These are phyloP conservation scores for Cryptococcus depauperatus DNA, from an alignment of 1,284 basidiomycete species.

Conservation along the genomic window DNA sequence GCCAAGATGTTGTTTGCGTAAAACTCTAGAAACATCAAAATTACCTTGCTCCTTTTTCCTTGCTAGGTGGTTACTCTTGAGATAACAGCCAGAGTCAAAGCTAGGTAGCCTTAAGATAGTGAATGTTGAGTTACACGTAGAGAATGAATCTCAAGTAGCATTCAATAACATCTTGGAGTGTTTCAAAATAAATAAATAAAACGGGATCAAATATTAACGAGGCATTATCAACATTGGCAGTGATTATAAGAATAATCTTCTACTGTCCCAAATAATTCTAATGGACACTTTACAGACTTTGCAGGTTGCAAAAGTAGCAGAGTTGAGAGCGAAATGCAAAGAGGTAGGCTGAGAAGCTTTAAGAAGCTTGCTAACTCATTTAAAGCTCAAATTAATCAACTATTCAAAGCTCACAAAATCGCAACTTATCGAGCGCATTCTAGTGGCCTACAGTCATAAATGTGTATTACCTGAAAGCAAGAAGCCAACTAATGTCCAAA, in stretches of 20 bases:
- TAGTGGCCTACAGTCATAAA: constrained; percentile 6
- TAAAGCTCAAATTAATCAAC: constrained; percentile 22
- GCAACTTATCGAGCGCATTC: constrained; percentile 19
- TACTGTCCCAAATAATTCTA: not conserved
- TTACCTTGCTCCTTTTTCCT: no score
- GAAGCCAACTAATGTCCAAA: no score
- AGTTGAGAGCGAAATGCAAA: constrained; percentile 27
- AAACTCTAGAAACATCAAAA: no score
- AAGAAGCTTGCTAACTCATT: not conserved
- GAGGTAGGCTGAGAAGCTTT: constrained; percentile 14
- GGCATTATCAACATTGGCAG: constrained; percentile 7
- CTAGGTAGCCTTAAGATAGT: no score
- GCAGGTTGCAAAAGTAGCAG: constrained; percentile 19
- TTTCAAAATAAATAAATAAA: no score
- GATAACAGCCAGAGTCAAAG: no score
- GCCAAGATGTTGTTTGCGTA: no score
- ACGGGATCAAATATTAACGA: constrained; percentile 17
- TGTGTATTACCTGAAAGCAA: no score
- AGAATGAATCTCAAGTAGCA: no score
- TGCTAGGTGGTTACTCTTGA: no score
- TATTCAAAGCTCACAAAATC: constrained; percentile 30
- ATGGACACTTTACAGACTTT: constrained; percentile 6
- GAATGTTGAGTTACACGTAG: no score
- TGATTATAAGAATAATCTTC: not conserved
- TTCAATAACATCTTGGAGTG: no score